These are phyloP conservation scores for Larix kaempferi DNA, from an alignment of 75 land plant genomes.

Conservation along the genomic window DNA sequence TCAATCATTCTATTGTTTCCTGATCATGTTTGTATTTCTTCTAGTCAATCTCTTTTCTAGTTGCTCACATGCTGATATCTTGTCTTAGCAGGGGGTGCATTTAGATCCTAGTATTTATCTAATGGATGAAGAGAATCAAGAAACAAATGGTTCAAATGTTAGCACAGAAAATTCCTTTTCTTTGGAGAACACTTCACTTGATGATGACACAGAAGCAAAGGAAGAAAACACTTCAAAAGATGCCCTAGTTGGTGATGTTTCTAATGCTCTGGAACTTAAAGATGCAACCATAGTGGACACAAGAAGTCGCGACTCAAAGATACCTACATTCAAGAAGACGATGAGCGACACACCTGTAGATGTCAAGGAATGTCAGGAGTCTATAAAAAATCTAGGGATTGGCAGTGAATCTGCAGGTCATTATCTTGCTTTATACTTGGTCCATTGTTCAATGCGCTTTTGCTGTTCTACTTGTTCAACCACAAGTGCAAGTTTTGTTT, in stretches of 20 bases:
- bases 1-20: not conserved
- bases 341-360: not conserved
- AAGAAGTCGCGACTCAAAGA: not conserved
- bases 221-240: conserved; percentile 9
- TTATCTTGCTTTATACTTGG: not conserved
- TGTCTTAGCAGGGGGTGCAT: conserved; percentile 69
- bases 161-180: not conserved
- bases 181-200: not conserved
- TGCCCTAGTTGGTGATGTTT: not conserved
- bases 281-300: conserved; percentile 2
- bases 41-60: not conserved
- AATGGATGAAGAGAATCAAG: conserved; percentile 79
- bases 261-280: conserved; percentile 11
- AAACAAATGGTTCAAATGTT: not conserved
- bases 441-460: not conserved
- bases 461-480: not conserved
- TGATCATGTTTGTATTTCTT: not conserved
- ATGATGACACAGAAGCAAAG: conserved; percentile 8
- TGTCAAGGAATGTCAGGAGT: not conserved
- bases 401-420: not conserved
- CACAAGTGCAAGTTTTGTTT: not conserved
- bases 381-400: not conserved
- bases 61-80: not conserved
- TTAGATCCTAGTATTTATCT: conserved; percentile 94
- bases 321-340: not conserved